phyloP scores from a whole-genome alignment of 1,139 yeast genomes.

The Saccharomyces hybrid region DNA sequence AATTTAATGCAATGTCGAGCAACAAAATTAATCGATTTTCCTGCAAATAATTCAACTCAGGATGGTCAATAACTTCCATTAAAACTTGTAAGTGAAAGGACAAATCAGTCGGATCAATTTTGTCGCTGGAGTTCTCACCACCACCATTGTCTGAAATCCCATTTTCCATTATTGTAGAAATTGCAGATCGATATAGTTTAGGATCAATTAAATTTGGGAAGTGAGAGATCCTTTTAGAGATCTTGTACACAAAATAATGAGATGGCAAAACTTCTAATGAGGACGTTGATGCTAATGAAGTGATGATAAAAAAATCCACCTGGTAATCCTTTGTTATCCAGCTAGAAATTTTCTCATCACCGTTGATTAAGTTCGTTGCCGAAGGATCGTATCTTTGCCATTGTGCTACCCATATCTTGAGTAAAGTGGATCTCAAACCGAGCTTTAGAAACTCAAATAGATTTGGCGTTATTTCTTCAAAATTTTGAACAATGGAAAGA shows the following conservation, averaged over 20 bases:
- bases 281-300: constrained; percentile 3
- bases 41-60: constrained; percentile 27
- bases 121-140: background rate
- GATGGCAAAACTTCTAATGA: background rate
- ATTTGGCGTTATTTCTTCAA: constrained; percentile 9
- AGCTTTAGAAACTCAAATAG: constrained; percentile 9
- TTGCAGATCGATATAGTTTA: background rate
- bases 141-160: background rate
- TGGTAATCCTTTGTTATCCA: constrained; percentile 12
- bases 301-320: constrained; percentile 18
- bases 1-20: constrained; percentile 14
- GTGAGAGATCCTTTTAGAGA: background rate
- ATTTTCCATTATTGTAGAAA: background rate
- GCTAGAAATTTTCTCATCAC: constrained; percentile 2
- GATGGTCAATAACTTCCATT: constrained; percentile 38
- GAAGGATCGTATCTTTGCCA: constrained; percentile 12
- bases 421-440: constrained; percentile 10
- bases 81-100: constrained; percentile 12
- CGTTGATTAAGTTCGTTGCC: background rate
- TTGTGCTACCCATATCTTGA: constrained; percentile 18
- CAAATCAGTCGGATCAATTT: background rate
- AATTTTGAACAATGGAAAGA: constrained; percentile 2
- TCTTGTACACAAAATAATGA: background rate
- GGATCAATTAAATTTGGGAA: background rate
- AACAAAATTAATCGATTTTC: constrained; percentile 24